These are phyloP conservation scores for Penicillium bialowiezense DNA, from an alignment of 495 filamentous ascomycete genomes.

Conservation along the genomic window DNA sequence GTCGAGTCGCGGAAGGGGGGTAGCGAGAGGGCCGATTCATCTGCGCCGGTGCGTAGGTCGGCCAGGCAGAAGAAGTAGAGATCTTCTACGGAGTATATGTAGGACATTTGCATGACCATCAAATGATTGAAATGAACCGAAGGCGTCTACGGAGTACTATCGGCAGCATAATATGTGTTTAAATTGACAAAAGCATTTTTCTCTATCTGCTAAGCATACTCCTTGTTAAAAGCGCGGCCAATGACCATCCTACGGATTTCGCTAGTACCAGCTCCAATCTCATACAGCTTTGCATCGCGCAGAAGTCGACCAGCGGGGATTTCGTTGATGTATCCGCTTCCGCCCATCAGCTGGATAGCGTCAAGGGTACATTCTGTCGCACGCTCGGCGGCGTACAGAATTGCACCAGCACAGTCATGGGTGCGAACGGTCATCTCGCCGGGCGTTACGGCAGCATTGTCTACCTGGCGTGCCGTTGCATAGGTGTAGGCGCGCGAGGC, in stretches of 20 bases:
- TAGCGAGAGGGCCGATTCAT: conserved; percentile 10
- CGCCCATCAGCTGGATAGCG: conserved; percentile 91
- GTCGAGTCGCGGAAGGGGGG: conserved; percentile 24
- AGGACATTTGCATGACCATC: conserved; percentile 3
- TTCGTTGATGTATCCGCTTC: conserved; percentile 96
- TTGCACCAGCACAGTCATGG: conserved; percentile 92
- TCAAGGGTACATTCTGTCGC: conserved; percentile 88
- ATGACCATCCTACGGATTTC: conserved; percentile 95
- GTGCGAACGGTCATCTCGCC: conserved; percentile 57
- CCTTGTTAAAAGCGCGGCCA: conserved; percentile 89
- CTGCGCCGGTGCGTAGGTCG: conserved; percentile 33
- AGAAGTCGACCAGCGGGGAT: conserved; percentile 83
- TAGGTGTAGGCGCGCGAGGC: conserved; percentile 80
- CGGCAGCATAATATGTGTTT: background rate
- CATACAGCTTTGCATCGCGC: conserved; percentile 87
- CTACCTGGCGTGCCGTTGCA: conserved; percentile 69
- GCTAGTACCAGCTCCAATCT: conserved; percentile 95
- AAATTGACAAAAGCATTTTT: conserved; percentile 6
- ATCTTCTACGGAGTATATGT: conserved; percentile 1
- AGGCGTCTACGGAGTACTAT: conserved; percentile 1
- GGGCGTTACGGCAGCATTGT: conserved; percentile 55
- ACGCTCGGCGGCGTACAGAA: conserved; percentile 89
- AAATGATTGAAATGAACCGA: conserved; percentile 8
- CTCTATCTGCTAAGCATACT: conserved; percentile 53
- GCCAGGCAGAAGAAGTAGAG: conserved; percentile 29